Base-by-base conservation (phyloP, 2,329 filamentous ascomycete species). In the Neospermospora avenae region DNA sequence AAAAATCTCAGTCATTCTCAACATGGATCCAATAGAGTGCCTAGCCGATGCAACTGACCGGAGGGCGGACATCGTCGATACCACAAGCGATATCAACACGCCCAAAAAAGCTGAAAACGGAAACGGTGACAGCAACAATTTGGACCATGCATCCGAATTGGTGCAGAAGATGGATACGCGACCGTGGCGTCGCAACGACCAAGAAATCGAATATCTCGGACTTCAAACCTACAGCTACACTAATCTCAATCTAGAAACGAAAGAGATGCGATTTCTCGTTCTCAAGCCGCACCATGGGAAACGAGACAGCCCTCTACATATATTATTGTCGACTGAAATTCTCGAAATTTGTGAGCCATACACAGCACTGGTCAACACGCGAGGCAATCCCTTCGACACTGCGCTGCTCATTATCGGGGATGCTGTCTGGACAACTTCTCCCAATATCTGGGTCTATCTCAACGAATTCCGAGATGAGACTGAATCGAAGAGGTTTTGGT, bases 241-340 rank as follows among this genome's bases (percentile, higher is more conserved):
- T 13, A 54, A 42, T 5, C 24, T 62, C n/a, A 20, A 59, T 49
- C 13, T 59, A 16, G 48, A 46, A 11, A 57, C 42, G n/a, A 48
- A 59, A 31, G 60, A 62, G 42, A 62, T 59, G 53, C 60, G 60
- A 42, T 59, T 62, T 37, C 57, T 59, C 16, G 37, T 51, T 25
- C 60, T 62, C 6, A 14, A 57, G 3, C 60, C 54, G 6, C 41
- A 57, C 16, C 13, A 34, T 25, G 60, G 57, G 14, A 35, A 42
- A 5, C 41, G n/a, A 22, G 48, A 59, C 22, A 49, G 57, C 11
- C 20, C 25, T 5, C 6, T 62, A 3, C 18, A 45, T 3, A 51
- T 57, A 35, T 59, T 48, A 4, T 10, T 62, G 3, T 59, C 53
- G 2, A 18, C 22, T 2, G 46, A 57, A 14, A 42, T 34, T 14